Evolutionary conservation across 140 eudicot genomes (phyloP), one percentile per base, ranked within the genome.

Genomic region (Artemisia princeps): DNA sequence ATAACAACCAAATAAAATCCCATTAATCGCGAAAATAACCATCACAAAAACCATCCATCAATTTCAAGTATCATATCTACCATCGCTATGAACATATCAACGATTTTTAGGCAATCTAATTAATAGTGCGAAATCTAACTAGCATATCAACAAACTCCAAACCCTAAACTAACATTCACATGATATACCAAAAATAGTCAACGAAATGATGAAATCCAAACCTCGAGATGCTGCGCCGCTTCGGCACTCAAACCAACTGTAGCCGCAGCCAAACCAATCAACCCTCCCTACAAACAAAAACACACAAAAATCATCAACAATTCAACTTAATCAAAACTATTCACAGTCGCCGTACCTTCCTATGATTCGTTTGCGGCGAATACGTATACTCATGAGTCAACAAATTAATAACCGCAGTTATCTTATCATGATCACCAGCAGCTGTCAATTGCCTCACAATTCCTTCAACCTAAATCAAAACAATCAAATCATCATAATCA

Each of bases 191-290:
- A 52, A 60, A 13, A 11, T n/a, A 69, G 14, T 50, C 30, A 17
- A 49, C 26, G 42, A 26, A 62, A 44, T 12, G 24, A 26, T 9
- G 44, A 26, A 14, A 58, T 69, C 42, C 71, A 69, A 69, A 89
- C 97, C 86, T 86, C 97, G 2, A 89, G 87, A 82, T 86, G 97
- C 58, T 84, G 89, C 7, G 95, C 79, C 57, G 95, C 95, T 69
- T 89, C 97, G 1, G 81, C 13, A 70, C 89, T 80, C 87, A 89
- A 80, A 33, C 92, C 97, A 74, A 89, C 94, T n/a, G 97, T 89
- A 16, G 81, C 95, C 10, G 97, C 95, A 24, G 97, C 97, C 88
- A 90, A 72, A 62, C 95, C 97, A 62, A 90, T 86, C 84, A 86
- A 82, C 11, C 97, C 97, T 65, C 97, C 97, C 97, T 90, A 60